Conservation (phyloP, 2,329 filamentous ascomycete genomes). For the Biscogniauxia mediterranea region DNA sequence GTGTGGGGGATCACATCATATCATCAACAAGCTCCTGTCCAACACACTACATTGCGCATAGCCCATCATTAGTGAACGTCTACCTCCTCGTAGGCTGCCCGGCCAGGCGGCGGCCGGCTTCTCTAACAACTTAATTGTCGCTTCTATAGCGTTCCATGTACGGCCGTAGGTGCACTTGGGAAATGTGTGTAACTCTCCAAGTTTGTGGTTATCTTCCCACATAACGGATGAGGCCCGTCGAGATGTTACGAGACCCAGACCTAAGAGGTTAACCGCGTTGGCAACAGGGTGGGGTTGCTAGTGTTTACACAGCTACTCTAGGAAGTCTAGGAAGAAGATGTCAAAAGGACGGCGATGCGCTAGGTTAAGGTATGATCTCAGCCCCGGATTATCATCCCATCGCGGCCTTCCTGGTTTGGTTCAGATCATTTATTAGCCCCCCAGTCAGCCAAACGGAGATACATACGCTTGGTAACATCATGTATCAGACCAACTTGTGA, state of each 20-base stretch:
- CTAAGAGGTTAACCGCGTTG: background rate
- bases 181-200: constrained; percentile 13
- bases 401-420: background rate
- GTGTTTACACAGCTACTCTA: background rate
- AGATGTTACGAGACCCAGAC: background rate
- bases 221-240: background rate
- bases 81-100: background rate
- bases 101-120: background rate
- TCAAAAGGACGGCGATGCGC: background rate
- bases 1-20: constrained; percentile 4
- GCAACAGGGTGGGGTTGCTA: background rate
- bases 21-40: background rate
- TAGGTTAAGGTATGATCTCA: background rate
- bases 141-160: constrained; percentile 8
- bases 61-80: background rate
- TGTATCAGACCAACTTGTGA: constrained; percentile 7
- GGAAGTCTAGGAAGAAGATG: background rate
- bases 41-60: background rate
- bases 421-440: background rate
- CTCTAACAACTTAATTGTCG: background rate
- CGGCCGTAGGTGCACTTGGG: constrained; percentile 17
- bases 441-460: constrained; percentile 8
- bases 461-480: constrained; percentile 10
- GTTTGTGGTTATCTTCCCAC: background rate
- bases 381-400: background rate